phyloP scores from a whole-genome alignment of 805 yeast genomes.

The Komagataella ulmi region DNA sequence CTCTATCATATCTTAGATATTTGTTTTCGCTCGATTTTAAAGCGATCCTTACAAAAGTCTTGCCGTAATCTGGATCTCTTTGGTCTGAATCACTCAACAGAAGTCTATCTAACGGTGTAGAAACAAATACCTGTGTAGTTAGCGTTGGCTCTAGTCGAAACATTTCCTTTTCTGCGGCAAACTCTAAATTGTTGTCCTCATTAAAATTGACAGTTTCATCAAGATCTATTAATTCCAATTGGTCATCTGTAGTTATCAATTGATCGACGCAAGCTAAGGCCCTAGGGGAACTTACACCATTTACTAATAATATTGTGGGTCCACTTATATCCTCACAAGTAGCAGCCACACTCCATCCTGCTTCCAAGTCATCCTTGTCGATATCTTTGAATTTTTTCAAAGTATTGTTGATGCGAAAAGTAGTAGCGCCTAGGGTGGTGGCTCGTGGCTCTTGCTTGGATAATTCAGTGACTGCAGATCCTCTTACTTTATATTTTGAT shows the following conservation, averaged over 20 bases:
- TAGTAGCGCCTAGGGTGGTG: background rate
- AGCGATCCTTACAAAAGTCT: constrained; percentile 5
- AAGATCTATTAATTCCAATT: constrained; percentile 4
- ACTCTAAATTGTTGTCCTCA: constrained; percentile 4
- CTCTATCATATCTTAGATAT: constrained; percentile 10
- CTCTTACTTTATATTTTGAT: background rate
- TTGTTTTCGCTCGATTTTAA: constrained; percentile 12
- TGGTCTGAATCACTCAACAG: constrained; percentile 1
- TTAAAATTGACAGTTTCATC: constrained; percentile 10
- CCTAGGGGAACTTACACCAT: constrained; percentile 1
- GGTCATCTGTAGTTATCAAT: constrained; percentile 4
- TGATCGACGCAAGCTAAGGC: background rate
- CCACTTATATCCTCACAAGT: constrained; percentile 12
- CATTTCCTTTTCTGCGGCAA: constrained; percentile 1
- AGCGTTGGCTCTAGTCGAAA: constrained; percentile 13
- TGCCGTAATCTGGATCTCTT: constrained; percentile 1
- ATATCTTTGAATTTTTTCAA: constrained; percentile 7
- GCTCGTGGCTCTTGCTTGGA: background rate
- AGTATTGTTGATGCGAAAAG: constrained; percentile 12
- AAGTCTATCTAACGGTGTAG: constrained; percentile 11
- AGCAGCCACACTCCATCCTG: constrained; percentile 17
- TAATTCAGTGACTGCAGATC: background rate
- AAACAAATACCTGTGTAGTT: constrained; percentile 14
- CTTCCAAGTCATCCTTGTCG: constrained; percentile 7
- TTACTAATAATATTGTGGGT: constrained; percentile 10